Percentiles rank a stretch among this genome's conserved stretches.
phyloP scores from a whole-genome alignment of 1,139 yeast species.

The Candida freyschussii region DNA sequence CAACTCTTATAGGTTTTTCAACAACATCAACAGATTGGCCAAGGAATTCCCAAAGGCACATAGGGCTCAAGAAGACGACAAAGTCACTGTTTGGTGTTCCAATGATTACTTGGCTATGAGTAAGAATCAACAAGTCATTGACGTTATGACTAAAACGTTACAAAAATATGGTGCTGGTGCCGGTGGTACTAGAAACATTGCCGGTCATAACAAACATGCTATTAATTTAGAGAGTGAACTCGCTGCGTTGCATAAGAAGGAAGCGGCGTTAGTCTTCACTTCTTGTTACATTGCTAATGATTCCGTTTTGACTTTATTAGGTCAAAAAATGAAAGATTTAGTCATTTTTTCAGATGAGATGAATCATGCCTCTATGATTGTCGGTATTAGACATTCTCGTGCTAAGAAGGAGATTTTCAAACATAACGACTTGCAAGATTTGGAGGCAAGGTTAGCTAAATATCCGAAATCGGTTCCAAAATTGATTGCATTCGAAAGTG shows the following conservation, averaged over 20 bases:
- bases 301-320: constrained; percentile 88
- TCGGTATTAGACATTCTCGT: constrained; percentile 88
- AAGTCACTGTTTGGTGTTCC: constrained; percentile 98
- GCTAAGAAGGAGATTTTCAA: constrained; percentile 85
- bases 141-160: constrained; percentile 74
- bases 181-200: constrained; percentile 98
- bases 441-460: constrained; percentile 70
- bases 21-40: constrained; percentile 94
- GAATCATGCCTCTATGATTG: constrained; percentile 97
- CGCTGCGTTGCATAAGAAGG: constrained; percentile 91
- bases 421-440: constrained; percentile 81
- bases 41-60: constrained; percentile 92
- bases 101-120: constrained; percentile 97
- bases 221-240: constrained; percentile 78
- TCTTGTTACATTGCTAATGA: constrained; percentile 97
- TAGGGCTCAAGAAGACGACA: constrained; percentile 64
- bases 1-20: constrained; percentile 91
- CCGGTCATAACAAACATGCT: constrained; percentile 93
- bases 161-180: constrained; percentile 97
- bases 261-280: constrained; percentile 89
- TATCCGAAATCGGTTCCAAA: constrained; percentile 86
- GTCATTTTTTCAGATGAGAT: constrained; percentile 89
- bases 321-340: constrained; percentile 83
- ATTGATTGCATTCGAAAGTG: constrained; percentile 94
- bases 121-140: constrained; percentile 63